phyloP scores from a whole-genome alignment of 805 yeast species.

The Myxozyma neglecta region DNA sequence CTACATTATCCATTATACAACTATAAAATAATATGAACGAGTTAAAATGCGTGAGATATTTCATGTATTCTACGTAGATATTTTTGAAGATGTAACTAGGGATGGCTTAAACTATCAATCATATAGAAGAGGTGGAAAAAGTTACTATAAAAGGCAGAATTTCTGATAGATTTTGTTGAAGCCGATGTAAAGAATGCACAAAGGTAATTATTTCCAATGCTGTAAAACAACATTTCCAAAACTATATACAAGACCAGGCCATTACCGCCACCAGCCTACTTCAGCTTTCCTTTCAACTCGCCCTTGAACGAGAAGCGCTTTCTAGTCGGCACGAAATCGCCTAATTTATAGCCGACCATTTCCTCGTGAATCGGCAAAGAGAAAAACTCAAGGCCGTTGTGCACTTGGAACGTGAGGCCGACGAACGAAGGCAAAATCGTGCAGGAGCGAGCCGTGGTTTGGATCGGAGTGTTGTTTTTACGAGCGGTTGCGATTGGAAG shows the following conservation, averaged over 20 bases:
- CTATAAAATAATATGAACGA: too few species aligned
- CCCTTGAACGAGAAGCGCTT: slow-evolving; percentile 76
- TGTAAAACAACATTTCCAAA: not conserved
- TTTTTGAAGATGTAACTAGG: too few species aligned
- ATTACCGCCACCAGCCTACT: not conserved
- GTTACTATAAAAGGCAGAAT: too few species aligned
- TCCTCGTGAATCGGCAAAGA: slow-evolving; percentile 84
- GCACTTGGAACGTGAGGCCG: slow-evolving; percentile 90
- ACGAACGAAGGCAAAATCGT: slow-evolving; percentile 95
- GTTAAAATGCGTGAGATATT: too few species aligned
- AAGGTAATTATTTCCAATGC: too few species aligned
- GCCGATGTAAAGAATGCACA: too few species aligned
- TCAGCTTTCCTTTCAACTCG: not conserved
- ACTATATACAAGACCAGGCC: not conserved
- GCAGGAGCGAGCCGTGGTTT: slow-evolving; percentile 95
- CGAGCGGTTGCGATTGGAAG: slow-evolving; percentile 87
- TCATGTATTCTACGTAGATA: too few species aligned
- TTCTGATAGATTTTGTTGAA: too few species aligned
- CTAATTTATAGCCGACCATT: slow-evolving; percentile 94
- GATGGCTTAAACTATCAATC: too few species aligned
- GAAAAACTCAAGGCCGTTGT: slow-evolving; percentile 93
- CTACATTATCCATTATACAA: too few species aligned
- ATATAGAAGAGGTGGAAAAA: too few species aligned
- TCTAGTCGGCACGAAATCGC: slow-evolving; percentile 94
- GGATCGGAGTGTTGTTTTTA: slow-evolving; percentile 76